Conservation (phyloP, 2,329 filamentous ascomycete genomes). For the Monilinia fructigena region DNA sequence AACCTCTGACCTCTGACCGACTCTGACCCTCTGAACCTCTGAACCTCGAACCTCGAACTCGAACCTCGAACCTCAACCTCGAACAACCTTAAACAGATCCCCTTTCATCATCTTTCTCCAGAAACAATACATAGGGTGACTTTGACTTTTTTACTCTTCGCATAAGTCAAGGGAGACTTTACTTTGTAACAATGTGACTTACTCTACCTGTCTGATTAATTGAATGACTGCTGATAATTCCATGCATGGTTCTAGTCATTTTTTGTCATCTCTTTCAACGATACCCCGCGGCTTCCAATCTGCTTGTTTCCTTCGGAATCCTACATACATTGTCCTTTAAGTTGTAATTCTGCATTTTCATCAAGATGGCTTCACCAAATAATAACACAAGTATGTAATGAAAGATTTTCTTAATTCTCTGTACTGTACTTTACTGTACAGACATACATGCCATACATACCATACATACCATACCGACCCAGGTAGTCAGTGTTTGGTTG, state of each 20-base stretch:
- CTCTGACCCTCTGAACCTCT: too few relatives aligned
- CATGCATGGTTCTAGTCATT: slow-evolving; percentile 9
- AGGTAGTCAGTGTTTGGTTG: background rate
- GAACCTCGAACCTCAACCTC: too few relatives aligned
- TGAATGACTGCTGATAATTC: slow-evolving; percentile 1
- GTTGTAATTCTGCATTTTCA: slow-evolving; percentile 27
- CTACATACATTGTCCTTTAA: slow-evolving; percentile 22
- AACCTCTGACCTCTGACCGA: too few relatives aligned
- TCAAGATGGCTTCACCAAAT: slow-evolving; percentile 39
- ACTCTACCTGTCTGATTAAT: background rate
- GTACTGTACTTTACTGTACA: slow-evolving; percentile 1
- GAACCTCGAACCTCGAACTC: background rate
- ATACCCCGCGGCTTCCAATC: slow-evolving; percentile 36
- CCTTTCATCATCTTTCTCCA: too few relatives aligned
- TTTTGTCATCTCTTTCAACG: slow-evolving; percentile 29
- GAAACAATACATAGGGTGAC: slow-evolving; percentile 11
- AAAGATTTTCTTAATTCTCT: slow-evolving; percentile 18
- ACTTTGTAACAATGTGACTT: slow-evolving; percentile 21
- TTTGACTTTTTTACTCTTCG: background rate
- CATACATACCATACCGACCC: too few relatives aligned
- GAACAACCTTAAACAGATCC: too few relatives aligned
- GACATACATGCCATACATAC: too few relatives aligned
- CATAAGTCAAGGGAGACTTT: background rate
- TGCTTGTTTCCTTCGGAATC: slow-evolving; percentile 20
- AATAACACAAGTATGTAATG: slow-evolving; percentile 32